These are phyloP conservation scores for Arthrobotrys sinensis DNA, from an alignment of 2,329 filamentous ascomycete genomes.

Conservation along the genomic window DNA sequence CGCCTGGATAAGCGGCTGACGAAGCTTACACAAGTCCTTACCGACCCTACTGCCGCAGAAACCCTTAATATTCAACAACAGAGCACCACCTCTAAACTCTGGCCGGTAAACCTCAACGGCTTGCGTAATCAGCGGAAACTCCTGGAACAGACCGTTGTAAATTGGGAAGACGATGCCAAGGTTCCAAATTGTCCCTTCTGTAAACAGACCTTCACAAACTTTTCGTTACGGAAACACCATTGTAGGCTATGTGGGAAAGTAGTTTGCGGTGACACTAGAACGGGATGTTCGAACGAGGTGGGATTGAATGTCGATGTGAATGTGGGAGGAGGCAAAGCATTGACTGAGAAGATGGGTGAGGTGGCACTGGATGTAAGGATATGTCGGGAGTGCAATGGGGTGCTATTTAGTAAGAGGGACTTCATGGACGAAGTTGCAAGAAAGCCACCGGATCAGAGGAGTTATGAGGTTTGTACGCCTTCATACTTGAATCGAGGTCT, in stretches of 20 bases:
- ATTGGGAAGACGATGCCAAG: conserved; percentile 91
- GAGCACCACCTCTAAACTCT: conserved; percentile 67
- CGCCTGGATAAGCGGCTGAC: conserved; percentile 92
- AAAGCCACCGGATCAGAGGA: conserved; percentile 81
- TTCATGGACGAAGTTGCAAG: conserved; percentile 79
- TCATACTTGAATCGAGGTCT: not conserved
- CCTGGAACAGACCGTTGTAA: conserved; percentile 91
- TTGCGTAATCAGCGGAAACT: conserved; percentile 78
- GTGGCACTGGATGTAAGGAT: conserved; percentile 87
- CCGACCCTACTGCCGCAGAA: conserved; percentile 77
- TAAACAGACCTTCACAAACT: conserved; percentile 93
- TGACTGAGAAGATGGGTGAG: conserved; percentile 72
- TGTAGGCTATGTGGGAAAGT: conserved; percentile 94
- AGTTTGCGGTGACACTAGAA: conserved; percentile 89
- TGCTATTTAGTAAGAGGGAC: conserved; percentile 80
- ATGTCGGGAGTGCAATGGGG: conserved; percentile 88
- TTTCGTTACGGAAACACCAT: conserved; percentile 93
- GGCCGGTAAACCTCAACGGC: conserved; percentile 65
- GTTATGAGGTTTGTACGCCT: conserved; percentile 72
- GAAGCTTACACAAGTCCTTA: conserved; percentile 84
- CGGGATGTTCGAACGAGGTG: conserved; percentile 86
- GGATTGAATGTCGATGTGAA: conserved; percentile 80
- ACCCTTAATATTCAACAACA: conserved; percentile 44
- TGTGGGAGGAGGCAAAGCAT: conserved; percentile 68
- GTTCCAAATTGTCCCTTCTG: conserved; percentile 92